These are phyloP conservation scores for Vitis hybrid DNA, from an alignment of 177 flowering plant species.

Conservation along the genomic window DNA sequence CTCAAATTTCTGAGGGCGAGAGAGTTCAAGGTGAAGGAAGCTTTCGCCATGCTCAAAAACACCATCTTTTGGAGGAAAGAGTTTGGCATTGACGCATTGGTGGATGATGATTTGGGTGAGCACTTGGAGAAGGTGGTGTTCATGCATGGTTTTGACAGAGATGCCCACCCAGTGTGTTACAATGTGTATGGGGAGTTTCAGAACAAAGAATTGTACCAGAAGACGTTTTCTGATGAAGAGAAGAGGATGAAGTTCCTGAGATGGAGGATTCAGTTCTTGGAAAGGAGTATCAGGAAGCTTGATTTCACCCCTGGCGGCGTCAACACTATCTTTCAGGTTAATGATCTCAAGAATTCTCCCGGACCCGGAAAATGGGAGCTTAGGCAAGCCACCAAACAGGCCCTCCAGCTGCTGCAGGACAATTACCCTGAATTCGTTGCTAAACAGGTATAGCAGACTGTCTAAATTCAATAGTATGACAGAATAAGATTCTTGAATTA, in stretches of 20 bases:
- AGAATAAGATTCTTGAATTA: too few species aligned
- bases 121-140: slow-evolving; percentile 65
- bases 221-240: slow-evolving; percentile 50
- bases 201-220: slow-evolving; percentile 56
- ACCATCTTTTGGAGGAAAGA: slow-evolving; percentile 56
- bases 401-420: slow-evolving; percentile 60
- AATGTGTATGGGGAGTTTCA: slow-evolving; percentile 72
- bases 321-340: slow-evolving; percentile 56
- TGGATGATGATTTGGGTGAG: slow-evolving; percentile 50
- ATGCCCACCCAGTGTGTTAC: slow-evolving; percentile 71
- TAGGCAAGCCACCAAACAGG: slow-evolving; percentile 56
- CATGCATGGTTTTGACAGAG: slow-evolving; percentile 58
- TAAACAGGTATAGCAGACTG: slow-evolving; percentile 46
- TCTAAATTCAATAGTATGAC: too few species aligned
- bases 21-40: slow-evolving; percentile 57
- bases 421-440: slow-evolving; percentile 77
- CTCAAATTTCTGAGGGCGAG: slow-evolving; percentile 64
- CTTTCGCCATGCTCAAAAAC: slow-evolving; percentile 50
- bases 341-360: slow-evolving; percentile 59
- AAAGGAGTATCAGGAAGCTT: slow-evolving; percentile 67
- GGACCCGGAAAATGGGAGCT: slow-evolving; percentile 53
- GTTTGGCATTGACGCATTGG: slow-evolving; percentile 43
- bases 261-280: slow-evolving; percentile 70
- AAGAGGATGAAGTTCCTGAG: slow-evolving; percentile 47
- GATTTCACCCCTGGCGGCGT: slow-evolving; percentile 58